A percentile compares a stretch with the other conserved stretches of the same genome.
These are phyloP conservation scores for Stephania yunnanensis DNA, from an alignment of 164 flowering plant species.

Conservation along the genomic window DNA sequence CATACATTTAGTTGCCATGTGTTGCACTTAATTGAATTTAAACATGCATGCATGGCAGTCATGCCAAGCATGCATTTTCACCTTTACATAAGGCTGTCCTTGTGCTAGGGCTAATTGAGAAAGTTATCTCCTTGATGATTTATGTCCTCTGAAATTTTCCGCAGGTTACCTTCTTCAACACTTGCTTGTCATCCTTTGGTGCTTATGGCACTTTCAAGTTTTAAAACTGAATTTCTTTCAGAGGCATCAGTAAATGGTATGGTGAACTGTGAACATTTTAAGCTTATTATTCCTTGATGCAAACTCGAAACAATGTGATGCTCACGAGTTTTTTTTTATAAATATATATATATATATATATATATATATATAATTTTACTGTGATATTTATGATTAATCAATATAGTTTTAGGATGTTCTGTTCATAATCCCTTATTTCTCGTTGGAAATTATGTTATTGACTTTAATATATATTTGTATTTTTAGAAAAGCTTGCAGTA, in stretches of 20 bases:
- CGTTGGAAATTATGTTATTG: too few relatives aligned
- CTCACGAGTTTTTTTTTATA: too few relatives aligned
- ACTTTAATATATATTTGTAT: too few relatives aligned
- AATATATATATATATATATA: too few relatives aligned
- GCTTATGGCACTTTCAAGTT: conserved; percentile 76
- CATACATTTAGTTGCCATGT: neutral
- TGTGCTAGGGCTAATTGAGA: neutral
- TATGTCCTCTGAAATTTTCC: conserved; percentile 7
- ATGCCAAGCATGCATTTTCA: neutral
- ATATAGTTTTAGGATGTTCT: too few relatives aligned
- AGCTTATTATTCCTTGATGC: neutral
- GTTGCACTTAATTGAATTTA: neutral
- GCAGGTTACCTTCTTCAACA: conserved; percentile 75
- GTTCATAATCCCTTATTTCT: too few relatives aligned
- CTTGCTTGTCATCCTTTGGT: conserved; percentile 91
- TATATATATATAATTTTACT: too few relatives aligned
- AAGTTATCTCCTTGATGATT: neutral
- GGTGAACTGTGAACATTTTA: neutral
- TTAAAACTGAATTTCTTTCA: conserved; percentile 66
- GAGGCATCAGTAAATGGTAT: conserved; percentile 97
- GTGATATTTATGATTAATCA: too few relatives aligned
- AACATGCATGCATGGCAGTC: neutral
- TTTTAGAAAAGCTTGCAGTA: neutral
- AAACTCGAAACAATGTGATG: neutral
- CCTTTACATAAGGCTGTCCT: neutral